phyloP scores from a whole-genome alignment of 2,329 filamentous ascomycete species.

The Neonectria ditissima region DNA sequence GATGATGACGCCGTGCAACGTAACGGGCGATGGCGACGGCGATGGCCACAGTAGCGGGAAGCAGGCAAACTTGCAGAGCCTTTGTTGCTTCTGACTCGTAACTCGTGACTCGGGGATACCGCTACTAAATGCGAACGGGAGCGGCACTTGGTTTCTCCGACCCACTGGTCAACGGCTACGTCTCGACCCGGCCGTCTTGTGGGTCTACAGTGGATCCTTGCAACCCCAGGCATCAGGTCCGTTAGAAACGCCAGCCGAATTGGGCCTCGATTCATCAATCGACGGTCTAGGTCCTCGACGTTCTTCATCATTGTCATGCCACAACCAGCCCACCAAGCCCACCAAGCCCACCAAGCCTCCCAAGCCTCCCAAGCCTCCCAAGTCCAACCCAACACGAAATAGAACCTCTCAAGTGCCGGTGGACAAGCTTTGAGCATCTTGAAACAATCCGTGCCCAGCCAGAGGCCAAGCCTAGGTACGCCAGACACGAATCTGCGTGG shows the following conservation, averaged over 20 bases:
- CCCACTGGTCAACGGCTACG: conserved; percentile 4
- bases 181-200: not conserved
- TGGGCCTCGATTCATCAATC: not conserved
- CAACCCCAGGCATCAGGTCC: conserved; percentile 30
- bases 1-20: conserved; percentile 2
- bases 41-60: not conserved
- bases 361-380: conserved; percentile 1
- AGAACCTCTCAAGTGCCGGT: conserved; percentile 1
- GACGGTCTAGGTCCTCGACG: conserved; percentile 14
- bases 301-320: conserved; percentile 14
- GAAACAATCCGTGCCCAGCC: conserved; percentile 19
- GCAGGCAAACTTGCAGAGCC: not conserved
- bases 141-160: conserved; percentile 27
- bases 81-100: conserved; percentile 18
- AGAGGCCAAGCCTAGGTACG: conserved; percentile 37
- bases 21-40: not conserved
- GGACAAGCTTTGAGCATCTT: conserved; percentile 14
- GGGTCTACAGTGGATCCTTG: not conserved
- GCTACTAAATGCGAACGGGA: conserved; percentile 19
- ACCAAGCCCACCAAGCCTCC: conserved; percentile 12
- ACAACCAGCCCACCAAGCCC: conserved; percentile 5
- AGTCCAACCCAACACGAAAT: conserved; percentile 8
- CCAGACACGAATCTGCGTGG: conserved; percentile 34
- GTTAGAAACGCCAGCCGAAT: conserved; percentile 36
- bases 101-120: not conserved